These are phyloP conservation scores for Falciphora oryzae DNA, from an alignment of 2,329 filamentous ascomycete genomes.

Conservation along the genomic window DNA sequence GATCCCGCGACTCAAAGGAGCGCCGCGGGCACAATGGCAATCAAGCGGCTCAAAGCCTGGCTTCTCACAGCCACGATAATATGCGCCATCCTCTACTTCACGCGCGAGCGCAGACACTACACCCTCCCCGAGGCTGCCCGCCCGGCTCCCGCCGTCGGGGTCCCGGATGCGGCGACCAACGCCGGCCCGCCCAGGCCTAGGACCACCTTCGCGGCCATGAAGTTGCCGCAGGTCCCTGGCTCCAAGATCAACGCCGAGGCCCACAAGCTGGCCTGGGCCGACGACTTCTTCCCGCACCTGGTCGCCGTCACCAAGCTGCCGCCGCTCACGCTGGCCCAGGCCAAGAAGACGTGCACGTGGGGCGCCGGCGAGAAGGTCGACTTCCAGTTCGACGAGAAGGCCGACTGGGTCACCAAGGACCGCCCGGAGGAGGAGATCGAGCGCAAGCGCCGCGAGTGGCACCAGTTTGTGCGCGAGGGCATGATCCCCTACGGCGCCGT, in stretches of 20 bases:
- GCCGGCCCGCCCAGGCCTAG: background rate
- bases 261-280: conserved; percentile 11
- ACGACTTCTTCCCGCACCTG: conserved; percentile 12
- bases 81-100: background rate
- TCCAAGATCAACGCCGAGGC: conserved; percentile 9
- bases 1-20: background rate
- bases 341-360: conserved; percentile 14
- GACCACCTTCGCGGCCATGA: background rate
- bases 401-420: conserved; percentile 11
- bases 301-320: conserved; percentile 11
- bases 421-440: conserved; percentile 12
- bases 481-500: conserved; percentile 14
- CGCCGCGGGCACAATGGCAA: background rate
- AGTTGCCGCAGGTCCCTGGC: background rate
- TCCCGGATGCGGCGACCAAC: too few species aligned
- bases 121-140: background rate
- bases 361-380: conserved; percentile 10
- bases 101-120: background rate
- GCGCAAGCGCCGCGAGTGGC: conserved; percentile 10
- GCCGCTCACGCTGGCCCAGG: conserved; percentile 9
- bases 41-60: background rate
- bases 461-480: conserved; percentile 6
- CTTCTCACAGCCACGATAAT: background rate
- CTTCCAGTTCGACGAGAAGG: conserved; percentile 12
- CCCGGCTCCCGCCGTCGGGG: too few species aligned